Evolutionary conservation across 2,329 filamentous ascomycete genomes (phyloP), one percentile per base, ranked within the genome.

Genomic region (Periglandula ipomoeae): DNA sequence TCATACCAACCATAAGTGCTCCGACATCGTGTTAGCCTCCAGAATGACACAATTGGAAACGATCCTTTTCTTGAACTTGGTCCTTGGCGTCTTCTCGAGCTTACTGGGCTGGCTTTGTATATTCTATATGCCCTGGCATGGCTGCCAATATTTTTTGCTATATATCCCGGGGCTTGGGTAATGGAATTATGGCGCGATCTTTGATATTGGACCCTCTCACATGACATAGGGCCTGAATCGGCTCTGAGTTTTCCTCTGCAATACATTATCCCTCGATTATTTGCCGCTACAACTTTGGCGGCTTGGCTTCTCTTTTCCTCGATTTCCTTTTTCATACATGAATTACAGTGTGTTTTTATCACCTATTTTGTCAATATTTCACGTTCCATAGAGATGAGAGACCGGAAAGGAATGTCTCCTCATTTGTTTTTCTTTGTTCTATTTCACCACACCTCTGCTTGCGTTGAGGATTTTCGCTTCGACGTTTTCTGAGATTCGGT

Each of bases 1-100:
- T 53, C 57, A 30, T 64, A 62, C 46, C 55, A 52, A 24, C 51
- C 40, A 46, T 26, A 35, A 46, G 26, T 10, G 17, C 41, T 20
- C 11, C 23, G 4, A 3, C 30, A 24, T n/a, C 8, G 23, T 23
- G 9, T 30, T 13, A 27, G 6, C 13, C 13, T 30, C 27, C 27
- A 4, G 27, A 7, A 3, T 30, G 27, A 30, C n/a, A n/a, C n/a
- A n/a, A n/a, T n/a, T n/a, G n/a, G n/a, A n/a, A n/a, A n/a, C n/a
- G n/a, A n/a, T n/a, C n/a, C n/a, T n/a, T n/a, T n/a, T n/a, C n/a
- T n/a, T n/a, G n/a, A n/a, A n/a, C n/a, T n/a, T n/a, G n/a, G n/a
- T n/a, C n/a, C n/a, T n/a, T n/a, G n/a, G n/a, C n/a, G n/a, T n/a
- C n/a, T n/a, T n/a, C n/a, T n/a, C n/a, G n/a, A n/a, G n/a, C n/a